These are phyloP conservation scores for Lathyrus tuberosus DNA, from an alignment of 306 rosid genomes.

Conservation along the genomic window DNA sequence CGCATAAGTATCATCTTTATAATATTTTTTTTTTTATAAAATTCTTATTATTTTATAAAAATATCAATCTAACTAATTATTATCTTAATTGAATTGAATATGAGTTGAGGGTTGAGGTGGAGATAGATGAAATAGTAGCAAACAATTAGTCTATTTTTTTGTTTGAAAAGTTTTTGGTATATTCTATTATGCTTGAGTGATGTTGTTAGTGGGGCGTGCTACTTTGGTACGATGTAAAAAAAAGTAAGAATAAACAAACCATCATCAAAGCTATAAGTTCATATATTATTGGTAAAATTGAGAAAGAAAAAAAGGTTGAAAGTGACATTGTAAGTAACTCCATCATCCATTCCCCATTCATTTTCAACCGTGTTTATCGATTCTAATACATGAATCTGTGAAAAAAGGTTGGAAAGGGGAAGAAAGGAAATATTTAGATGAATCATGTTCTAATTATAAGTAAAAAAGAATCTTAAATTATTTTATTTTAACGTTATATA, in stretches of 20 bases:
- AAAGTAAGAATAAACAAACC: not conserved
- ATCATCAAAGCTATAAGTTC: not conserved
- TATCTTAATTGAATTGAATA: not conserved
- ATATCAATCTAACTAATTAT: no score
- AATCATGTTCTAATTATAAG: no score
- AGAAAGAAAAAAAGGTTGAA: not conserved
- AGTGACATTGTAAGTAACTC: not conserved
- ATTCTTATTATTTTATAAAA: no score
- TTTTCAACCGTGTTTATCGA: not conserved
- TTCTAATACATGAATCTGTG: not conserved
- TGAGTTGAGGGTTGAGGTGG: not conserved
- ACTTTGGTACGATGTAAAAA: slow-evolving; percentile 10
- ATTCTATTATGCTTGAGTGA: slow-evolving; percentile 10
- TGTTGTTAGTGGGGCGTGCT: slow-evolving; percentile 3
- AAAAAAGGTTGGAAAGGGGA: not conserved
- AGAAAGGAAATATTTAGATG: not conserved
- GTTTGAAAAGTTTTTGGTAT: not conserved
- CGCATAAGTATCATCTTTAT: no score
- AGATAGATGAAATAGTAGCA: not conserved
- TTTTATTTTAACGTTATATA: no score
- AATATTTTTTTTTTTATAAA: no score
- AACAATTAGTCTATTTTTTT: not conserved
- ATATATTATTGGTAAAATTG: not conserved
- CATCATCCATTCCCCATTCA: not conserved
- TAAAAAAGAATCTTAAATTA: no score